Base-by-base conservation (phyloP, 306 rosid genomes). In the Medicago ruthenica region DNA sequence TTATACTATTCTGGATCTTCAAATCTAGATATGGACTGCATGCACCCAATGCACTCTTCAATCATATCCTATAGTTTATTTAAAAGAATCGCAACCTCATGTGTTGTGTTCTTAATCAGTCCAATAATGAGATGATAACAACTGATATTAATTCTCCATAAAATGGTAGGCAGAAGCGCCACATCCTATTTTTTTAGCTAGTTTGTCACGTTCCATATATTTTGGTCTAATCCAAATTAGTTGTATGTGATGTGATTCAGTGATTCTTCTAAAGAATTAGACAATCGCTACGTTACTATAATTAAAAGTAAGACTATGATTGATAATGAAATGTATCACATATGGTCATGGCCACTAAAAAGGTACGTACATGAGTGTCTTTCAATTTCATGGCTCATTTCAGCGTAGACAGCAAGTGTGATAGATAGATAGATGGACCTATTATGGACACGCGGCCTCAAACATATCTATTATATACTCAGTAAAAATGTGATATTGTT, bases 241-340 rank as follows among this genome's bases (percentile, higher is more conserved):
- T 55, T 55, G 61, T 54, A 1, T 55, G 61, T 21, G 22, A 55
- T 55, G 15, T 18, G 13, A 16, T 47, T 47, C 53, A 13, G 36
- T 31, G 36, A 34, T 80, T 73, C 40, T 73, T 80, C 65, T 61
- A 58, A 67, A 51, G 44, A 50, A 70, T 15, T 4, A 39, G 13
- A 77, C 53, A 74, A 57, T 39, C 39, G 54, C 45, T 8, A 31
- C 55, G 18, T 51, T 40, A 39, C n/a, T 53, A 53, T 53, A 55
- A 36, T 37, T 67, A 11, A 44, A 62, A 64, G 22, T 2, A 22
- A 17, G 77, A 78, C 11, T 57, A 54, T 60, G 82, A 83, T 71
- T 77, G 83, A 24, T 16, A 71, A 64, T 61, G 76, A 75, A 48
- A 80, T 57, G 69, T 2, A n/a, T 9, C 31, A 48, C 66, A 76